Percentiles rank a stretch among this genome's conserved stretches.
Evolutionary conservation across 345 rosid species (phyloP).

Genomic region (Salix purpurea): DNA sequence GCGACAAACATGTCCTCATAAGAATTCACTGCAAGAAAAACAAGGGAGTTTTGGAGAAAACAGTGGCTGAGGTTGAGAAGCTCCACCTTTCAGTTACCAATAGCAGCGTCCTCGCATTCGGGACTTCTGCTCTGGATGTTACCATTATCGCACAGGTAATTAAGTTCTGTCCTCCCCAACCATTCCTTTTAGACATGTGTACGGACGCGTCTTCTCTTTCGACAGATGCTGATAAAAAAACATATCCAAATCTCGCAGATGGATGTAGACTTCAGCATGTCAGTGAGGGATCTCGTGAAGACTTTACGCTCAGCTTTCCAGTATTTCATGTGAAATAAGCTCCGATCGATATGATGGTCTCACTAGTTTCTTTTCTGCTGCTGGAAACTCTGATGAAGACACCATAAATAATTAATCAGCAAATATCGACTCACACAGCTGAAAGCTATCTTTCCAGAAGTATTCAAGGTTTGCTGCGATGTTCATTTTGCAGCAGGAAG

Average conservation of each 20-base stretch:
- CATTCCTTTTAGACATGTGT: background rate
- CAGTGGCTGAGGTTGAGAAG: conserved; percentile 61
- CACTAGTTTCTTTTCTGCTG: background rate
- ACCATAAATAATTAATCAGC: background rate
- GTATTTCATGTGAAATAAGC: conserved; percentile 38
- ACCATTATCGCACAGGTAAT: conserved; percentile 71
- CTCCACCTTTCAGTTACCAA: conserved; percentile 47
- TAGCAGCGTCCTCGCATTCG: conserved; percentile 67
- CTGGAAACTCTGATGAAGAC: background rate
- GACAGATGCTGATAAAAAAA: background rate
- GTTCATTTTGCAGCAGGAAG: conserved; percentile 41
- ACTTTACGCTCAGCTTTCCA: conserved; percentile 45
- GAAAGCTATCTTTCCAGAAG: background rate
- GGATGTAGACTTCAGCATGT: conserved; percentile 57
- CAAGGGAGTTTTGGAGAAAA: conserved; percentile 56
- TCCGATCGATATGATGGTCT: background rate
- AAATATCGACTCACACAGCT: background rate
- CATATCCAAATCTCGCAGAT: conserved; percentile 42
- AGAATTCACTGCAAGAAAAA: conserved; percentile 76
- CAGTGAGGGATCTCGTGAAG: conserved; percentile 66
- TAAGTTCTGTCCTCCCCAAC: background rate
- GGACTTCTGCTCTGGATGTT: conserved; percentile 55
- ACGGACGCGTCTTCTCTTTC: background rate
- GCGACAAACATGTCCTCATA: conserved; percentile 59
- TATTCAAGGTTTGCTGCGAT: conserved; percentile 38